These are phyloP conservation scores for Penicillium mononematosum DNA, from an alignment of 495 filamentous ascomycete genomes.

Conservation along the genomic window DNA sequence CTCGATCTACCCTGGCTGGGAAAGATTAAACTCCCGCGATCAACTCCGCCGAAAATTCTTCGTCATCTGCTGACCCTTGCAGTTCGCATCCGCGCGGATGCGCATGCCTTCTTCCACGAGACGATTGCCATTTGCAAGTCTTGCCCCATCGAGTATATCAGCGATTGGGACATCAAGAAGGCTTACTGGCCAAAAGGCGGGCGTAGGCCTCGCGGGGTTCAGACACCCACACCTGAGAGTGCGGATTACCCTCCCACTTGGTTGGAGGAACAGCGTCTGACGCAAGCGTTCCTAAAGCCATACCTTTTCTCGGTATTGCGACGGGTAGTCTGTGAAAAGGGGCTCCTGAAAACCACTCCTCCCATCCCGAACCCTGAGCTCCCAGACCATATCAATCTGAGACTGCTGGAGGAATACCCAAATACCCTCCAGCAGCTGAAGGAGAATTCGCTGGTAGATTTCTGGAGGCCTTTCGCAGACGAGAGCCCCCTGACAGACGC, in stretches of 20 bases:
- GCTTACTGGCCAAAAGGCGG: background rate
- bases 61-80: background rate
- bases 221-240: fast-evolving
- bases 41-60: background rate
- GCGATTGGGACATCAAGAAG: background rate
- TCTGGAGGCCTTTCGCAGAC: no score
- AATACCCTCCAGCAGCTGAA: no score
- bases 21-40: background rate
- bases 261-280: slow-evolving; percentile 4
- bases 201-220: background rate
- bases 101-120: slow-evolving; percentile 5
- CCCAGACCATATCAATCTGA: no score
- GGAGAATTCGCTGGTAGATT: no score
- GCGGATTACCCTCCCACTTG: background rate
- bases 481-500: no score
- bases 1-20: no score
- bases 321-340: background rate
- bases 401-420: no score
- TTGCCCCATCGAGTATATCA: background rate
- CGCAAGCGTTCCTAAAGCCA: background rate
- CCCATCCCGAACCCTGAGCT: no score
- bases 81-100: background rate
- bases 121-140: background rate
- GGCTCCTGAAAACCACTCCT: no score
- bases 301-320: background rate